A percentile compares a stretch with the other conserved stretches of the same genome.
phyloP scores from a whole-genome alignment of 2,329 filamentous ascomycete genomes.

The Colletotrichum somersetense region DNA sequence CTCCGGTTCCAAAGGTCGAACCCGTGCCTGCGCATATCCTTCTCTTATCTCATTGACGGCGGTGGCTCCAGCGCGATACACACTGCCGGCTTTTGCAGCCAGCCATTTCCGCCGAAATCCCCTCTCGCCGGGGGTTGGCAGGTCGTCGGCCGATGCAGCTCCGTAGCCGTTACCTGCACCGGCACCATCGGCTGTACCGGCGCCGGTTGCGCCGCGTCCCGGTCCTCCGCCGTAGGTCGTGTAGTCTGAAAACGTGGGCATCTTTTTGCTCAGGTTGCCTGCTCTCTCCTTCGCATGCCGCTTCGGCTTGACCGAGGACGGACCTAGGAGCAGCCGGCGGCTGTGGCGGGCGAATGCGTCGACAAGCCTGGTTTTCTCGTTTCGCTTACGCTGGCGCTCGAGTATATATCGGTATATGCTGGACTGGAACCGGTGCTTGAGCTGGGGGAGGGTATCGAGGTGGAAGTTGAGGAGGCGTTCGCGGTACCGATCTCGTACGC shows the following conservation, averaged over 20 bases:
- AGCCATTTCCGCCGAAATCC: slow-evolving; percentile 84
- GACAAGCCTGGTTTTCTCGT: slow-evolving; percentile 61
- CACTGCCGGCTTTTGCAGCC: slow-evolving; percentile 70
- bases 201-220: slow-evolving; percentile 20
- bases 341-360: slow-evolving; percentile 57
- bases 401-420: slow-evolving; percentile 82
- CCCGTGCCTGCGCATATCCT: slow-evolving; percentile 68
- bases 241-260: slow-evolving; percentile 43
- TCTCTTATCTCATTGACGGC: slow-evolving; percentile 71
- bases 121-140: slow-evolving; percentile 63
- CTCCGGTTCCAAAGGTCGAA: slow-evolving; percentile 51
- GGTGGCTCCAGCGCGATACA: slow-evolving; percentile 68
- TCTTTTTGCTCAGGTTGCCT: slow-evolving; percentile 43
- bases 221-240: slow-evolving; percentile 33
- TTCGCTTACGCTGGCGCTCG: slow-evolving; percentile 69
- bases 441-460: slow-evolving; percentile 78
- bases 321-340: slow-evolving; percentile 61
- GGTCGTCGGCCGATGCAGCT: slow-evolving; percentile 45
- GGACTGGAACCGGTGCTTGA: slow-evolving; percentile 79
- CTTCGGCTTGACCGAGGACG: slow-evolving; percentile 46
- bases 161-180: slow-evolving; percentile 45
- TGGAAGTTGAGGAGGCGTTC: slow-evolving; percentile 77
- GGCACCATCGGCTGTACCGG: neutral
- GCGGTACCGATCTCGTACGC: slow-evolving; percentile 71
- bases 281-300: slow-evolving; percentile 49